Conservation (phyloP, 2,329 filamentous ascomycete genomes). For the Teratosphaeria gauchensis region DNA sequence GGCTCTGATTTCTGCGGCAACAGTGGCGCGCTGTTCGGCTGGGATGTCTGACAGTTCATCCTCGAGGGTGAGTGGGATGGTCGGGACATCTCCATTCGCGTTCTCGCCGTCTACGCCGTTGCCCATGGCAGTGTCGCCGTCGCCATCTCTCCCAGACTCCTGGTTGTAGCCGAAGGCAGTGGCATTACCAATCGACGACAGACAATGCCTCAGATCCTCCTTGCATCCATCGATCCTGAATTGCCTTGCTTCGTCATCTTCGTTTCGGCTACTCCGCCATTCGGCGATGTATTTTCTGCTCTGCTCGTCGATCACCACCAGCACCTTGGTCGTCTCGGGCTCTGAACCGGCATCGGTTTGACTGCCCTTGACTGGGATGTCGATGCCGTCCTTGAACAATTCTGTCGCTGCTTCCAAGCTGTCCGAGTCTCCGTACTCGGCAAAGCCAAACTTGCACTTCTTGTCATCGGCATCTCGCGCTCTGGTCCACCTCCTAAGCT, state of each 20-base stretch:
- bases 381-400: slow-evolving; percentile 63
- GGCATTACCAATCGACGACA: slow-evolving; percentile 66
- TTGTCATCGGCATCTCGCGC: slow-evolving; percentile 70
- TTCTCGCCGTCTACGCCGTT: slow-evolving; percentile 41
- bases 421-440: slow-evolving; percentile 86
- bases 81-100: slow-evolving; percentile 68
- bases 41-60: slow-evolving; percentile 95
- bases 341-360: slow-evolving; percentile 32
- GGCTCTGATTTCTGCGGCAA: slow-evolving; percentile 85
- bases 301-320: slow-evolving; percentile 65
- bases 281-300: slow-evolving; percentile 80
- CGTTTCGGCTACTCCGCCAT: slow-evolving; percentile 56
- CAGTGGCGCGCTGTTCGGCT: slow-evolving; percentile 88
- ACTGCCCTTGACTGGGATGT: slow-evolving; percentile 60
- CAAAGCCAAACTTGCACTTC: slow-evolving; percentile 83
- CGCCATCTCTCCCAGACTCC: neutral
- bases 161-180: slow-evolving; percentile 21
- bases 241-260: slow-evolving; percentile 51
- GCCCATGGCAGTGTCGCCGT: slow-evolving; percentile 13
- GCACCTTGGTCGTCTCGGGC: slow-evolving; percentile 24
- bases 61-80: slow-evolving; percentile 71
- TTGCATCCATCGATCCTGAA: slow-evolving; percentile 62
- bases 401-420: slow-evolving; percentile 78
- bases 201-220: slow-evolving; percentile 54
- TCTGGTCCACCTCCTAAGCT: slow-evolving; percentile 73